phyloP scores from a whole-genome alignment of 176 grass and related monocot genomes.

The Tillandsia fasciculata region DNA sequence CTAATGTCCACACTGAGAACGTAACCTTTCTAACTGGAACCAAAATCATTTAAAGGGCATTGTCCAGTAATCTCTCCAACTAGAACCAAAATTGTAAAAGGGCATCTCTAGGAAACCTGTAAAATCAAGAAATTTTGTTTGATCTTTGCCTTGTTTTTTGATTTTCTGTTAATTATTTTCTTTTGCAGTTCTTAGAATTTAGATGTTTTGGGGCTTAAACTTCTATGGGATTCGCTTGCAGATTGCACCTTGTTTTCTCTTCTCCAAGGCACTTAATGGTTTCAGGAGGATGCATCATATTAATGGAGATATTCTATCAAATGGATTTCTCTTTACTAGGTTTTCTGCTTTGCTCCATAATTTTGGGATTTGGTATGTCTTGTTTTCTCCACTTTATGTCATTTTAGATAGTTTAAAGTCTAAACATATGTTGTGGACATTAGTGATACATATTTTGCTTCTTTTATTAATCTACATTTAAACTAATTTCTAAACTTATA shows the following conservation, averaged over 20 bases:
- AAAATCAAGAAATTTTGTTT: too few species aligned
- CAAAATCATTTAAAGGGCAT: too few species aligned
- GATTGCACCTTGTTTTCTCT: constrained; percentile 95
- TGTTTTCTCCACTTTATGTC: neutral
- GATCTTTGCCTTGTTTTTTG: neutral
- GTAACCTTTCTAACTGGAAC: too few species aligned
- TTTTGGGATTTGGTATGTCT: constrained; percentile 85
- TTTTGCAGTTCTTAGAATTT: neutral
- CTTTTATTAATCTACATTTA: too few species aligned
- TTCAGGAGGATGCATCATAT: constrained; percentile 68
- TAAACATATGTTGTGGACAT: neutral
- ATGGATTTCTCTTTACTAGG: constrained; percentile 89
- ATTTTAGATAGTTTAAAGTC: constrained; percentile 15
- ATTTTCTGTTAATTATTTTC: neutral
- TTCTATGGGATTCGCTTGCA: constrained; percentile 24
- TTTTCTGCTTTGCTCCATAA: constrained; percentile 57
- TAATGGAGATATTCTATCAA: constrained; percentile 75
- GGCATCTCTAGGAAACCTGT: too few species aligned
- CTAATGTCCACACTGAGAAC: too few species aligned
- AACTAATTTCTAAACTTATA: too few species aligned
- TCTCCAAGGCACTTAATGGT: constrained; percentile 90
- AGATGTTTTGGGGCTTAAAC: neutral
- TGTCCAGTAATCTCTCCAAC: too few species aligned
- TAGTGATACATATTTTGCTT: neutral
- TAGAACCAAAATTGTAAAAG: too few species aligned